These are phyloP conservation scores for Neonothopanus nambi DNA, from an alignment of 1,284 basidiomycete genomes.

Conservation along the genomic window DNA sequence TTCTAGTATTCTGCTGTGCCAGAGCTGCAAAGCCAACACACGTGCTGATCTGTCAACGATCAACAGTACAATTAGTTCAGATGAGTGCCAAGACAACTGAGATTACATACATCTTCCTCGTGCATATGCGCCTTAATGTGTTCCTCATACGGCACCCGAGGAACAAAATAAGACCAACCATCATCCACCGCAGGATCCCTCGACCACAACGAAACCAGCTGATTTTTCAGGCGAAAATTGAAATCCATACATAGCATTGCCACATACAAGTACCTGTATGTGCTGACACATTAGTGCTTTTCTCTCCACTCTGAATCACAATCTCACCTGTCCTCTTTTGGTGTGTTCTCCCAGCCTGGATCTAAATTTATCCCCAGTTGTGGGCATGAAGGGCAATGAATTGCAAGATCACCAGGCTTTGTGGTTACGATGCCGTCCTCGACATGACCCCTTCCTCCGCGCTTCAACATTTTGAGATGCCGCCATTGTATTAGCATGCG, in stretches of 20 bases:
- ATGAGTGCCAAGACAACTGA: not conserved
- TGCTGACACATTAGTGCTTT: too few relatives aligned
- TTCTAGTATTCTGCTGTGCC: conserved; percentile 3
- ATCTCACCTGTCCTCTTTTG: too few relatives aligned
- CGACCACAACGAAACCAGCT: conserved; percentile 1
- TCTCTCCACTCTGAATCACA: too few relatives aligned
- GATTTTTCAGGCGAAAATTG: conserved; percentile 2
- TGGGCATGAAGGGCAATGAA: conserved; percentile 38
- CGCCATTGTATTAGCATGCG: conserved; percentile 30
- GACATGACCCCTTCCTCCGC: conserved; percentile 30
- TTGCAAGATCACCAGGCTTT: conserved; percentile 26
- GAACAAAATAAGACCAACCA: conserved; percentile 7
- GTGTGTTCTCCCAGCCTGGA: conserved; percentile 22
- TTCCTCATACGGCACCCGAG: not conserved
- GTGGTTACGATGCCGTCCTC: conserved; percentile 22
- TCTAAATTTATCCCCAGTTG: conserved; percentile 33
- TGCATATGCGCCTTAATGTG: not conserved
- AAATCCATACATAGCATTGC: not conserved
- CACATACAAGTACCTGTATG: not conserved
- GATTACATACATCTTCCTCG: not conserved
- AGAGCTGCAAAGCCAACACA: conserved; percentile 10
- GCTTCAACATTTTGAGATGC: conserved; percentile 32
- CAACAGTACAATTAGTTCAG: not conserved
- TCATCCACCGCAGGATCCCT: not conserved
- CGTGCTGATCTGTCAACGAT: conserved; percentile 11